These are phyloP conservation scores for Candida suzukii DNA, from an alignment of 805 yeast species.

Conservation along the genomic window DNA sequence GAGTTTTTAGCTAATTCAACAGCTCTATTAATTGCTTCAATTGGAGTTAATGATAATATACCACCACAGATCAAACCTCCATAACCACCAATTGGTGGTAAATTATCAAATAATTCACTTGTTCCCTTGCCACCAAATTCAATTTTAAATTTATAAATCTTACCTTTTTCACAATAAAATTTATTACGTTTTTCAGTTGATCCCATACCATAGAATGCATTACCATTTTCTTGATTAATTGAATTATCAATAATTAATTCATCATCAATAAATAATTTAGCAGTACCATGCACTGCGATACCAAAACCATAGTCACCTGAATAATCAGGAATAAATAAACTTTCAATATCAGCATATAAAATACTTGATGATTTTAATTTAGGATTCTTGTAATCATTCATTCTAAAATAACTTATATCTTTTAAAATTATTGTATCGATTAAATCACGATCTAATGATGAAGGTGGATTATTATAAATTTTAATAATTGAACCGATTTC, in stretches of 20 bases:
- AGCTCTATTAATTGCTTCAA: constrained; percentile 32
- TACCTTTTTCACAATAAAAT: constrained; percentile 26
- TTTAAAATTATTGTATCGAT: constrained; percentile 19
- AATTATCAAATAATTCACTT: constrained; percentile 26
- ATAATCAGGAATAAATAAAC: constrained; percentile 29
- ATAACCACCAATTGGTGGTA: constrained; percentile 11
- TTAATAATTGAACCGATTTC: constrained; percentile 20
- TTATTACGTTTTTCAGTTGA: constrained; percentile 41
- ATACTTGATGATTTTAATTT: constrained; percentile 17
- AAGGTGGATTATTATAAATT: constrained; percentile 22
- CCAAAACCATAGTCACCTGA: constrained; percentile 35
- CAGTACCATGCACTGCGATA: constrained; percentile 35
- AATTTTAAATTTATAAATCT: constrained; percentile 28
- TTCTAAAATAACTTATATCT: constrained; percentile 8
- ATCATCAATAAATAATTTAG: constrained; percentile 36
- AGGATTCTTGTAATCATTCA: constrained; percentile 15
- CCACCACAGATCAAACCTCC: constrained; percentile 29
- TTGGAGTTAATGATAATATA: constrained; percentile 22
- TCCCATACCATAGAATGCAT: constrained; percentile 47
- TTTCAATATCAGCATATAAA: constrained; percentile 32
- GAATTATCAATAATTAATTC: constrained; percentile 30
- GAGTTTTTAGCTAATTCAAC: constrained; percentile 40
- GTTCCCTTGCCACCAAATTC: constrained; percentile 41
- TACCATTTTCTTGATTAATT: constrained; percentile 8
- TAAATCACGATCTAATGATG: constrained; percentile 13